Evolutionary conservation across 2,329 filamentous ascomycete genomes (phyloP), one percentile per base, ranked within the genome.

Genomic region (Geoglossum cookeanum): DNA sequence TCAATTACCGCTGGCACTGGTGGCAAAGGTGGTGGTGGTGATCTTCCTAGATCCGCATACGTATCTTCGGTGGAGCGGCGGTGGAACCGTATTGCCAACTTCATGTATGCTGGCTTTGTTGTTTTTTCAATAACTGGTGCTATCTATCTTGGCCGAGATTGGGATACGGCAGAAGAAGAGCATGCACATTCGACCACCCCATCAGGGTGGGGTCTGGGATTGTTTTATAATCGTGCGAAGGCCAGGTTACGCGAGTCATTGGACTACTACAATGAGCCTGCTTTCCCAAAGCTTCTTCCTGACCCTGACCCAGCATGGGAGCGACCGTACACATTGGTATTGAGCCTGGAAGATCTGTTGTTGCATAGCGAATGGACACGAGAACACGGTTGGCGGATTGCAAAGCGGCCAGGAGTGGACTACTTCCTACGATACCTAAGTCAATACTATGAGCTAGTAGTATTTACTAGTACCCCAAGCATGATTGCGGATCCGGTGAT

Each of bases 371-470:
- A 95, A 68, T 98, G 92, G 92, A 80, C 82, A 29, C 81, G 91
- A 58, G 87, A 97, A 68, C 85, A 96, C 67, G 92, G 92, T 59
- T 98, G 92, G 89, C 82, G 91, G 63, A 78, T 94, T 60, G 92
- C 92, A 32, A 98, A 98, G 75, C 81, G 92, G 55, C 92, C 92
- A 39, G 92, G 92, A 51, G 80, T 94, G 60, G 92, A 98, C 72
- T 98, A 98, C 74, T 98, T 98, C 74, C 74, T 98, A 61, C 87
- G 87, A 66, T 98, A 98, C 70, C 78, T 98, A 54, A 91, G 87
- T 71, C 90, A 96, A 70, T 97, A 98, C 77, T 98, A 96, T 68
- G 92, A 98, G 70, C 77, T 98, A 57, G 92, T 97, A 56, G 81
- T 98, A 62, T 98, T 97, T 74, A 98, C 92, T 35, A 87, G 80